Percentiles rank a stretch among this genome's conserved stretches.
These are phyloP conservation scores for Stenocarpella maydis DNA, from an alignment of 2,329 filamentous ascomycete species.

Conservation along the genomic window DNA sequence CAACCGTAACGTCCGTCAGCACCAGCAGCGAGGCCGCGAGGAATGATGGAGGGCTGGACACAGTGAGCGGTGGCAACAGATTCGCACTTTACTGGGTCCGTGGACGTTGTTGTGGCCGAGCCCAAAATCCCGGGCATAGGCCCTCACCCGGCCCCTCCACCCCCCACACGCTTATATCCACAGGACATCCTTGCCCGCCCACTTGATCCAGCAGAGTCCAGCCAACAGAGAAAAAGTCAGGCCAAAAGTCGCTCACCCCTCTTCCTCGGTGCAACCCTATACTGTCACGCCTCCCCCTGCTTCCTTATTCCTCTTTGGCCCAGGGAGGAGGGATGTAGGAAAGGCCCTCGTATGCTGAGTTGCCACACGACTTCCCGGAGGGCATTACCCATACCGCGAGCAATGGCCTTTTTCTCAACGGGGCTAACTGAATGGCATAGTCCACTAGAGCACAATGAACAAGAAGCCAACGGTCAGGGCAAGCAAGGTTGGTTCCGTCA, in stretches of 20 bases:
- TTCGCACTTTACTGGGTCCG: constrained; percentile 29
- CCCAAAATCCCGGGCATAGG: constrained; percentile 30
- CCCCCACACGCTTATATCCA: constrained; percentile 23
- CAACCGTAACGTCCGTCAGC: constrained; percentile 16
- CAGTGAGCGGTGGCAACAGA: constrained; percentile 16
- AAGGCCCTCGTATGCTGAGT: constrained; percentile 22
- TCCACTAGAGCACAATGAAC: background rate
- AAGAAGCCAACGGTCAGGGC: background rate
- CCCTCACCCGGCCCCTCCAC: background rate
- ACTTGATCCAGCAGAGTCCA: constrained; percentile 28
- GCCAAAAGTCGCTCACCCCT: constrained; percentile 33
- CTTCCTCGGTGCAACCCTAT: constrained; percentile 36
- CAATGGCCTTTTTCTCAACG: background rate
- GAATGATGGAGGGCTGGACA: constrained; percentile 16
- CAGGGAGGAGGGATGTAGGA: background rate
- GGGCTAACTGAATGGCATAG: background rate
- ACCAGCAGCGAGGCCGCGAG: constrained; percentile 15
- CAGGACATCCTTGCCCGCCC: constrained; percentile 23
- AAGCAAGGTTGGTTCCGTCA: constrained; percentile 13
- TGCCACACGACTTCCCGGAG: constrained; percentile 3
- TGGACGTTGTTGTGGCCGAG: constrained; percentile 32
- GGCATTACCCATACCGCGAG: background rate
- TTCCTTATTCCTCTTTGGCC: constrained; percentile 13
- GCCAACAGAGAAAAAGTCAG: constrained; percentile 31
- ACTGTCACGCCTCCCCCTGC: constrained; percentile 31